A percentile compares a stretch with the other conserved stretches of the same genome.
Conservation (phyloP, 1,284 basidiomycete genomes). For the Cryptococcus wingfieldii region DNA sequence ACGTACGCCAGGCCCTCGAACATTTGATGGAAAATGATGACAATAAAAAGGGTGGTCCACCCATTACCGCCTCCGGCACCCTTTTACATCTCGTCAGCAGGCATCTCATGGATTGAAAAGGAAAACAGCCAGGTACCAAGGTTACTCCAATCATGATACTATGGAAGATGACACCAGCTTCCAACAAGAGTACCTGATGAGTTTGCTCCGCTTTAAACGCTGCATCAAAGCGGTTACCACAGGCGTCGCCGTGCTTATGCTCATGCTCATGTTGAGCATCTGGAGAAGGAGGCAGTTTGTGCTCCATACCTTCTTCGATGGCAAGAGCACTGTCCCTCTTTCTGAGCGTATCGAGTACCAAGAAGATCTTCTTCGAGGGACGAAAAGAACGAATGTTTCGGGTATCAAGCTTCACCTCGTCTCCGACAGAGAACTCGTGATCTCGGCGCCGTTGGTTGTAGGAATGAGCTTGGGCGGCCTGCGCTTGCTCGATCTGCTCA, state of each 20-base stretch:
- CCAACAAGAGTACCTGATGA: constrained; percentile 46
- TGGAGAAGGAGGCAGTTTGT: not conserved
- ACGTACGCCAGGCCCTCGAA: constrained; percentile 26
- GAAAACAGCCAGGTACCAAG: constrained; percentile 19
- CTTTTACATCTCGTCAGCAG: constrained; percentile 1
- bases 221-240: constrained; percentile 19
- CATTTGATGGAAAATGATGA: constrained; percentile 39
- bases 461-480: no score
- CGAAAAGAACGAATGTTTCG: no score
- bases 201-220: constrained; percentile 26
- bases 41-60: constrained; percentile 21
- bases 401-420: no score
- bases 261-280: not conserved
- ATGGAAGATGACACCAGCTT: constrained; percentile 52
- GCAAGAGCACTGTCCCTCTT: constrained; percentile 5
- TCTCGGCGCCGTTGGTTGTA: no score
- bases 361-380: no score
- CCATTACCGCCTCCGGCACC: constrained; percentile 20
- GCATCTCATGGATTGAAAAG: not conserved
- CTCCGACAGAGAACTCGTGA: no score
- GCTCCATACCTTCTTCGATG: not conserved
- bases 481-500: no score
- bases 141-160: constrained; percentile 30
- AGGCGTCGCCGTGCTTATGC: constrained; percentile 19
- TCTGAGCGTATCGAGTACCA: constrained; percentile 31